Base-by-base conservation (phyloP, 2,329 filamentous ascomycete genomes). In the Ceratocystis albifundus region DNA sequence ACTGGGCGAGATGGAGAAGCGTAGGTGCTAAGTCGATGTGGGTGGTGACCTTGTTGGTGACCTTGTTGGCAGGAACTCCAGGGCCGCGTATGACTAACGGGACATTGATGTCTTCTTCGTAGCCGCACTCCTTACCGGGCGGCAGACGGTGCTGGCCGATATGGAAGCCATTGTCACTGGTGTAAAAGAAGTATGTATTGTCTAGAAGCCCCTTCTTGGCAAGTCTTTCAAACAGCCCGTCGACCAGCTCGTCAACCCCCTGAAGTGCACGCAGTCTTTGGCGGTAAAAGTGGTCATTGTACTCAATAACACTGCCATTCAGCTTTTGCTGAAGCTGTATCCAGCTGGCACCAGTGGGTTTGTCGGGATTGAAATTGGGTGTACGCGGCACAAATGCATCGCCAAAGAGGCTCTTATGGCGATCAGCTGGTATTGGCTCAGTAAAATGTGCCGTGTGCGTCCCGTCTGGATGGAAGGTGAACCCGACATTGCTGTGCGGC, bases 351-450 rank as follows among this genome's bases (percentile, higher is more conserved):
- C 76, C 77, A 1, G 74, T 75, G 0, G 76, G 69, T n/a, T 69
- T 68, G 10, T 71, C 70, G 0, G 86, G 85, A 71, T 90, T 89
- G 75, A 89, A 89, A 70, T 86, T 82, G 0, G 78, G 75, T 0
- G 79, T 84, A n/a, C 87, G 76, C 0, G 87, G 87, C 0, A 89
- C 80, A 36, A 77, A 80, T 3, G 77, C 80, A 67, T 82, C 78
- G 5, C 77, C 70, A 71, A 89, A 89, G 0, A 88, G 76, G 70
- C 84, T 74, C 32, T 79, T 76, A 70, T 89, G 85, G 22, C 85
- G 77, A 62, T 80, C 75, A 0, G 84, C 80, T 0, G 72, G 69
- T 10, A 70, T 69, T 17, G 73, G 72, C 28, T 70, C 77, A 0
- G 77, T 71, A 45, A 77, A 75, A 17, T 65, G 44, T 22, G 61